Base-by-base conservation (phyloP, 805 yeast species). In the Myxozyma monticola region DNA sequence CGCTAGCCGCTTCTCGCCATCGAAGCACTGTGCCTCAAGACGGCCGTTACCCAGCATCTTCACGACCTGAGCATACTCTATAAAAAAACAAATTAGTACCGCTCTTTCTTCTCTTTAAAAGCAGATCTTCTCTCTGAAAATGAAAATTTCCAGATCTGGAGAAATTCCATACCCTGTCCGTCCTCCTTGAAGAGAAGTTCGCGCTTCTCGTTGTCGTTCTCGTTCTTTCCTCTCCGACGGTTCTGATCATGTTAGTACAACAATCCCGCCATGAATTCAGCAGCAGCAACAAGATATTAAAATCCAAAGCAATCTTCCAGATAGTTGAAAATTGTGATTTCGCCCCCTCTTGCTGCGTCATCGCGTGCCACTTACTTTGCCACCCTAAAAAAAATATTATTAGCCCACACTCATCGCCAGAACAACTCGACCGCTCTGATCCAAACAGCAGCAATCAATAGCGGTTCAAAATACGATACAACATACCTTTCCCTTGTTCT, bases 31-130 rank as follows among this genome's bases (percentile, higher is more conserved):
- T 48, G 96, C 96, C 71, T 90, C 96, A 48, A 93, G 84, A 73
- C 99, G 83, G 60, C 99, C 98, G 68, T 90, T 90, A 71, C 99
- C 99, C 64, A 93, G 81, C 97, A 93, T 91, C 74, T 89, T 91
- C 70, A 91, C 82, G 68, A 93, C 93, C 76, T 95, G 99, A 49
- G 96, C 99, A 66, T 93, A 93, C 71, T 93, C 98, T 59, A 21
- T 15, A 17, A 15, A 17, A 20, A n/a, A 9, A 25, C 24, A 18
- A 17, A 14, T 14, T 28, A 28, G 9, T 28, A 28, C 31, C 9
- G 7, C 12, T 26, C 10, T 26, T 26, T 8, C 12, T 26, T 12
- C 10, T 12, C 30, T 7, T 26, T 14, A 29, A 10, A 29, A 29
- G 10, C 14, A 29, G 33, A n/a, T n/a, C n/a, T n/a, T n/a, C n/a